Evolutionary conservation across 306 rosid species (phyloP).

Genomic region (Quercus gilva): DNA sequence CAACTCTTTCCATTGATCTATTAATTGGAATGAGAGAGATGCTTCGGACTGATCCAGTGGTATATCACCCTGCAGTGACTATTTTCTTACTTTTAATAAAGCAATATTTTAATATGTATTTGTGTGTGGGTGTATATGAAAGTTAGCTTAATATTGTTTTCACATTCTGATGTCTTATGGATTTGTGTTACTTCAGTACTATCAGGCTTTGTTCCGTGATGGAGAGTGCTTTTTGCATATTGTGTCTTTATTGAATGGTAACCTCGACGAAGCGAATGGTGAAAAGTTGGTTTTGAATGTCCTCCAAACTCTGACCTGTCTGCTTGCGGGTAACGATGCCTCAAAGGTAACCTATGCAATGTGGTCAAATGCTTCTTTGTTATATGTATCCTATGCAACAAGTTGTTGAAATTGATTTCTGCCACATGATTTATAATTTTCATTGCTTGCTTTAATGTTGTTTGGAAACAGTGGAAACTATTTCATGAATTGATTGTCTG

Average conservation of each 20-base stretch:
- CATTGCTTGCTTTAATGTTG: not conserved
- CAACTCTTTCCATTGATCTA: slow-evolving; percentile 71
- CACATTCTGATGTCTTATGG: slow-evolving; percentile 23
- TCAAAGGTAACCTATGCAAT: slow-evolving; percentile 63
- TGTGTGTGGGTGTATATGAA: slow-evolving; percentile 3
- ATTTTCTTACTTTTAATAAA: slow-evolving; percentile 8
- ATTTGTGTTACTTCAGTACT: slow-evolving; percentile 59
- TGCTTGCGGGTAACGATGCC: slow-evolving; percentile 78
- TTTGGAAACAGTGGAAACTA: not conserved
- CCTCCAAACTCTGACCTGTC: slow-evolving; percentile 82
- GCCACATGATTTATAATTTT: not conserved
- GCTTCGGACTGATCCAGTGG: slow-evolving; percentile 63
- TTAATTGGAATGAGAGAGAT: slow-evolving; percentile 81
- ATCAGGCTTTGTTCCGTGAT: slow-evolving; percentile 87
- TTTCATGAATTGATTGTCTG: not conserved
- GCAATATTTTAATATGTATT: slow-evolving; percentile 1
- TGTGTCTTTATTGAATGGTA: slow-evolving; percentile 86
- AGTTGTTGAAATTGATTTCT: not conserved
- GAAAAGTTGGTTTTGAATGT: slow-evolving; percentile 84
- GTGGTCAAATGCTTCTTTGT: too few relatives aligned
- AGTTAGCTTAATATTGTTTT: slow-evolving; percentile 24
- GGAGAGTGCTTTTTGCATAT: slow-evolving; percentile 98
- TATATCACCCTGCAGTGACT: slow-evolving; percentile 36
- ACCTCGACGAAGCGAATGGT: slow-evolving; percentile 56
- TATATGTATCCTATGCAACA: not conserved